Base-by-base conservation (phyloP, 2,329 filamentous ascomycete species). In the Calonectria pseudoturangicola region DNA sequence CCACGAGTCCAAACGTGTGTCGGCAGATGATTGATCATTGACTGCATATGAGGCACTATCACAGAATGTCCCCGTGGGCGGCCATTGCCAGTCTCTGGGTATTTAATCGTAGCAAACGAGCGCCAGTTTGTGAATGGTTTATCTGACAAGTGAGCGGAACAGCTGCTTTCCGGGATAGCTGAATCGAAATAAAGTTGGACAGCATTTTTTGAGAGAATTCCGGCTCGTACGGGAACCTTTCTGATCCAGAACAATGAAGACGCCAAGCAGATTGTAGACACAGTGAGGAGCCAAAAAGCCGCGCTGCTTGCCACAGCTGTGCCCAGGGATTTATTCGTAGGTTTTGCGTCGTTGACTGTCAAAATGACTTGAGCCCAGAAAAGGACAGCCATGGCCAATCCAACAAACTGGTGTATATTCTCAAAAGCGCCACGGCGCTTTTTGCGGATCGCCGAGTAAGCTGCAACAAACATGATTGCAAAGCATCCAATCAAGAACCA, bases 171-270 rank as follows among this genome's bases (percentile, higher is more conserved):
- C 4, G 91, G 90, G 7, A 89, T 87, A 7, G 89, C 88, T 82
- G 93, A 92, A 79, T 88, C 86, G 79, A 95, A 93, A 80, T 93
- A 90, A 27, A 97, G 89, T 39, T 92, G 90, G 25, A 94, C 85
- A n/a, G 94, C 94, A 83, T 96, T 94, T 21, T 88, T 82, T 0
- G 94, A 96, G 9, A 97, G 89, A 2, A 88, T 85, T 79, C 95
- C 92, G 2, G 92, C 87, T n/a, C 88, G 85, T 69, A 96, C 92
- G 2, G 86, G 85, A 54, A 94, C 91, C 75, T 90, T 92, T 64
- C 93, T 90, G 21, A 96, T 89, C 70, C 90, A 89, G 1, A 93
- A 81, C 94, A 94, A 97, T 1, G 94, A 93, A 50, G 93, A 91
- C 45, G 93, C 86, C 70, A 96, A 88, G 75, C 92, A 89, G 21